phyloP scores from a whole-genome alignment of 176 grass and related monocot genomes.

The Paspalum notatum region DNA sequence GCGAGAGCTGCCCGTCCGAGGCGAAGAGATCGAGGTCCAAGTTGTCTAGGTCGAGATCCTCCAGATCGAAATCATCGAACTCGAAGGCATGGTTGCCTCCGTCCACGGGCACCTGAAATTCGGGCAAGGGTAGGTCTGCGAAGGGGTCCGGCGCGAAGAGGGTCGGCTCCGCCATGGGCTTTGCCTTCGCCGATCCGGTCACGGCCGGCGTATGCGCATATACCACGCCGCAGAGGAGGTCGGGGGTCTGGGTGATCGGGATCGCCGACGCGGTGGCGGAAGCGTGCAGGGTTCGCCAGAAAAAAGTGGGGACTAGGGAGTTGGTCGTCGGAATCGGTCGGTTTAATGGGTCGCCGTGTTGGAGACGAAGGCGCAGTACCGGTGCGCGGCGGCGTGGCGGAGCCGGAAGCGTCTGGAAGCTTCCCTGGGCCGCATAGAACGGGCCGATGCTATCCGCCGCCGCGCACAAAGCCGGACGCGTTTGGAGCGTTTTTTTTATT shows the following conservation, averaged over 20 bases:
- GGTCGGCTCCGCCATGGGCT: slow-evolving; percentile 51
- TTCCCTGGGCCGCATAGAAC: neutral
- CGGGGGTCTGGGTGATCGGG: neutral
- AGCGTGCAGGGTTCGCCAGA: slow-evolving; percentile 36
- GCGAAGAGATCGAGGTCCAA: slow-evolving; percentile 52
- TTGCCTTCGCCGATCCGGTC: slow-evolving; percentile 37
- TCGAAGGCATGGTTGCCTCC: slow-evolving; percentile 33
- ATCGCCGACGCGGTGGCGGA: slow-evolving; percentile 39
- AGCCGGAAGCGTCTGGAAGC: slow-evolving; percentile 42
- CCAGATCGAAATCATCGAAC: slow-evolving; percentile 53
- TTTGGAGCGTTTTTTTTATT: too few species aligned
- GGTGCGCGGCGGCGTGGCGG: slow-evolving; percentile 7
- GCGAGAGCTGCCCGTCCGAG: slow-evolving; percentile 22
- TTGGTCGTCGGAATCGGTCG: slow-evolving; percentile 29
- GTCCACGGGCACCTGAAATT: slow-evolving; percentile 21
- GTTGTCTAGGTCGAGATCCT: slow-evolving; percentile 52
- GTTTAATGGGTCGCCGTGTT: slow-evolving; percentile 7
- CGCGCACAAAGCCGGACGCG: too few species aligned
- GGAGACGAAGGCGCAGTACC: slow-evolving; percentile 29
- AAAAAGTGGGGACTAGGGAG: neutral
- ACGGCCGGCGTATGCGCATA: slow-evolving; percentile 35
- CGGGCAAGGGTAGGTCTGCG: slow-evolving; percentile 41
- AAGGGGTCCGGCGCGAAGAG: slow-evolving; percentile 24
- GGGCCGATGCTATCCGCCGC: neutral
- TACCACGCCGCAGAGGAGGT: neutral